Evolutionary conservation across 2,329 filamentous ascomycete genomes (phyloP), one percentile per base, ranked within the genome.

Genomic region (Hypomyces perniciosus): DNA sequence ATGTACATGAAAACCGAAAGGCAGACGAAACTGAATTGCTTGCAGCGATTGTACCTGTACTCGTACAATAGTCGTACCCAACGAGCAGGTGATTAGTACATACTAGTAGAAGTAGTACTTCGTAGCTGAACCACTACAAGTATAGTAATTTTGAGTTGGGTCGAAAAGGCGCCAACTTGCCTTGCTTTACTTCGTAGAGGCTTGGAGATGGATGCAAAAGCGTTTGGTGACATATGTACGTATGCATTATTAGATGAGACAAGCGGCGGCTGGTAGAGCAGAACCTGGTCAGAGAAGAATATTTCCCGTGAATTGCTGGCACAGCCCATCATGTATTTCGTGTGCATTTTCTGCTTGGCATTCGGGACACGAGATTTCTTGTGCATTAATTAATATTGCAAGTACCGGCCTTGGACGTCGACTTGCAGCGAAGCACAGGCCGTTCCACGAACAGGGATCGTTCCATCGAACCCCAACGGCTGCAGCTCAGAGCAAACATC

Each of bases 401-500:
- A 33, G 10, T n/a, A 28, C 27, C 20, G 35, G 35, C 35, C 35
- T 38, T 20, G 10, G 44, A 26, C 33, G 31, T 26, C 35, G 44
- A 10, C 43, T 46, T 26, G 44, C 8, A 20, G n/a, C 12, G 33
- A 9, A 26, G 31, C 8, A 39, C 28, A 40, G 37, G 45, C 28
- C 28, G 37, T 20, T 42, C 38, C 38, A 31, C 46, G 26, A 48
- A 48, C 46, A 48, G 46, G 46, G 37, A 27, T 28, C 28, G 20
- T 48, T 40, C 46, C 46, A 48, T 43, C 13, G 2, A 40, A 37
- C 28, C 37, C 20, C 38, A 42, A 30, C 38, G 41, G 41, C 30
- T 28, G 26, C 33, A 41, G n/a, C 13, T 9, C 41, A 28, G 41
- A 43, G 41, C 27, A 43, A 29, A 30, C 41, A 29, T 29, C 29